Conservation (phyloP, 352 stramenopile species). For the Globisporangium apiculatum region DNA sequence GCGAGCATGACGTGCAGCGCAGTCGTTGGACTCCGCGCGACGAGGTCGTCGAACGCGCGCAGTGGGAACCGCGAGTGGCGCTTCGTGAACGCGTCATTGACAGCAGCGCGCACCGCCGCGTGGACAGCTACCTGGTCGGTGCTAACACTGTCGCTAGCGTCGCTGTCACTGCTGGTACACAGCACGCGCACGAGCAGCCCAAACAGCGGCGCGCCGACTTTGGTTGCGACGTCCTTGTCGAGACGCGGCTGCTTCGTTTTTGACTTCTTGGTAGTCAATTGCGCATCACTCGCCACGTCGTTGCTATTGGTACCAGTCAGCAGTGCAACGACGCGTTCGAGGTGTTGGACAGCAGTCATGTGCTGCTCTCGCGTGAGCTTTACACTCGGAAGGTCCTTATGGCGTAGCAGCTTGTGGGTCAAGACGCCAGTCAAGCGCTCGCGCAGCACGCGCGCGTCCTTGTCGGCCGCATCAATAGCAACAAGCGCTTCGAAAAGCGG, state of each 20-base stretch:
- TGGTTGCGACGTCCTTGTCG: constrained; percentile 57
- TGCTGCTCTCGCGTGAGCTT: constrained; percentile 1
- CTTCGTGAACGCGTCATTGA: constrained; percentile 69
- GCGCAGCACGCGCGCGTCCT: constrained; percentile 64
- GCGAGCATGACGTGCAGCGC: constrained; percentile 49
- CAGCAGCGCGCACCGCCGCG: constrained; percentile 21
- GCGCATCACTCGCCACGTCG: too few relatives aligned
- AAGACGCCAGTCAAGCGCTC: constrained; percentile 66
- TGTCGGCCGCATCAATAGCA: constrained; percentile 43
- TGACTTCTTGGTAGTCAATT: too few relatives aligned
- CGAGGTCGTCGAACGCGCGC: constrained; percentile 59
- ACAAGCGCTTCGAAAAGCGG: constrained; percentile 58
- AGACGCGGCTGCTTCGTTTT: constrained; percentile 23
- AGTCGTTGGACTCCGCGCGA: constrained; percentile 40
- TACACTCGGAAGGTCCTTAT: constrained; percentile 38
- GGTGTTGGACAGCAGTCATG: constrained; percentile 17
- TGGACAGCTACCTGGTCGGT: constrained; percentile 8
- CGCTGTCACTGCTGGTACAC: constrained; percentile 5
- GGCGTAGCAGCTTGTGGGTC: constrained; percentile 55
- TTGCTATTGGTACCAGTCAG: constrained; percentile 13
- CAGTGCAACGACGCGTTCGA: constrained; percentile 31
- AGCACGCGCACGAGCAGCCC: constrained; percentile 59
- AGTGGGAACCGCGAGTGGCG: constrained; percentile 77
- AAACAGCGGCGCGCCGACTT: constrained; percentile 47
- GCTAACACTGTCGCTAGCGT: constrained; percentile 5